These are phyloP conservation scores for Vitis hybrid DNA, from an alignment of 177 flowering plant species.

Conservation along the genomic window DNA sequence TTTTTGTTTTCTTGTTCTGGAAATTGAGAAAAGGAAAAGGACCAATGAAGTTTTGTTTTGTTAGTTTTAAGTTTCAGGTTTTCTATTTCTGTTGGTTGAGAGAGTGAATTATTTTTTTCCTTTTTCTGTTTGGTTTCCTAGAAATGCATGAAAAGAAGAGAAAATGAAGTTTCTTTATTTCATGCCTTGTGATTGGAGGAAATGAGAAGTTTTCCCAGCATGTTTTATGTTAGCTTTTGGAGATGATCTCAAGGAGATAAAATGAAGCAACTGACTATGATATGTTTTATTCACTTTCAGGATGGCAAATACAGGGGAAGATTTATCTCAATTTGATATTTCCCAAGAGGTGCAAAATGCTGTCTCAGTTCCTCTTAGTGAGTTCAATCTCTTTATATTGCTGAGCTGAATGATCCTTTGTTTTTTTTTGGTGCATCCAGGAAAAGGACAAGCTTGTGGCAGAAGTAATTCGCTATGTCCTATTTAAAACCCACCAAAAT, in stretches of 20 bases:
- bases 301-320: conserved; percentile 44
- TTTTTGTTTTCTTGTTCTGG: too few relatives aligned
- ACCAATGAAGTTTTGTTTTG: neutral
- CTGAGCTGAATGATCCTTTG: neutral
- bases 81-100: too few relatives aligned
- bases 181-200: too few relatives aligned
- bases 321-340: conserved; percentile 51
- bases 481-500: conserved; percentile 77
- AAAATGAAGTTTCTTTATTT: too few relatives aligned
- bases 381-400: neutral
- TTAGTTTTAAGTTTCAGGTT: neutral
- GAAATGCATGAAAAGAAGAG: too few relatives aligned
- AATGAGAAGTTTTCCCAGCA: too few relatives aligned
- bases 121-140: too few relatives aligned
- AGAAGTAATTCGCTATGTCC: conserved; percentile 78
- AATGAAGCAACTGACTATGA: too few relatives aligned
- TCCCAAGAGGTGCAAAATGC: conserved; percentile 51
- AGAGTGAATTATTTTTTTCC: too few relatives aligned
- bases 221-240: too few relatives aligned
- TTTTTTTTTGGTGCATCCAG: conserved; percentile 27
- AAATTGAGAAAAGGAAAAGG: neutral
- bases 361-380: neutral
- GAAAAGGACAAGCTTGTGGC: conserved; percentile 89
- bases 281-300: conserved; percentile 13
- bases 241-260: too few relatives aligned